Evolutionary conservation across 2,329 filamentous ascomycete genomes (phyloP), one percentile per base, ranked within the genome.

Genomic region (Ceratocystis papillata): DNA sequence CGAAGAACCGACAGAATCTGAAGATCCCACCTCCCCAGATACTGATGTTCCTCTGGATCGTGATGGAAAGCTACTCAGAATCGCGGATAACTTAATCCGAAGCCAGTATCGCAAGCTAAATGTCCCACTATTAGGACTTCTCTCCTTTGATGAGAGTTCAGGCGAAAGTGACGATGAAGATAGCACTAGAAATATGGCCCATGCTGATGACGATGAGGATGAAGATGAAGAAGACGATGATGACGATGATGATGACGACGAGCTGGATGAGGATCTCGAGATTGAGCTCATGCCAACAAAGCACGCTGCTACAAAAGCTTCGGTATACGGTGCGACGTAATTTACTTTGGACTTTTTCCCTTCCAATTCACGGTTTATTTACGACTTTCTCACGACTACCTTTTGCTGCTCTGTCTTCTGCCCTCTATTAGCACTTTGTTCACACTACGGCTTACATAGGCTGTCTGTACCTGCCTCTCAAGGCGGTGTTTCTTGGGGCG

Each of bases 31-130:
- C 69, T 74, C 75, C 66, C 73, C 78, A 69, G 77, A 79, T 68
- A 72, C 71, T 44, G 77, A 78, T 46, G 69, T 70, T 10, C 69
- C 72, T 8, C 72, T 73, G 17, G 78, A 79, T 70, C 76, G 77
- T 70, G 78, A 80, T 69, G 69, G 72, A 53, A 76, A 77, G 69
- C 71, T 80, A 57, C 78, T 77, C 63, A 72, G 74, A 59, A 75
- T 79, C 69, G 78, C 78, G 62, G 77, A 79, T 70, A 76, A 77
- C 68, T 72, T 80, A 67, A 79, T 80, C 72, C 78, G 76, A 72
- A 79, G 76, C 69, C 78, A 80, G 70, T 74, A 79, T 69, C 75
- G 76, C 61, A 75, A 76, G 71, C 75, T 78, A 45, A 76, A 79
- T 66, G 76, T 80, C 68, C 78, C 78, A 50, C 71, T 80, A 66